Percentiles rank a stretch among this genome's conserved stretches.
Evolutionary conservation across 306 rosid genomes (phyloP).

Genomic region (Quercus variabilis): DNA sequence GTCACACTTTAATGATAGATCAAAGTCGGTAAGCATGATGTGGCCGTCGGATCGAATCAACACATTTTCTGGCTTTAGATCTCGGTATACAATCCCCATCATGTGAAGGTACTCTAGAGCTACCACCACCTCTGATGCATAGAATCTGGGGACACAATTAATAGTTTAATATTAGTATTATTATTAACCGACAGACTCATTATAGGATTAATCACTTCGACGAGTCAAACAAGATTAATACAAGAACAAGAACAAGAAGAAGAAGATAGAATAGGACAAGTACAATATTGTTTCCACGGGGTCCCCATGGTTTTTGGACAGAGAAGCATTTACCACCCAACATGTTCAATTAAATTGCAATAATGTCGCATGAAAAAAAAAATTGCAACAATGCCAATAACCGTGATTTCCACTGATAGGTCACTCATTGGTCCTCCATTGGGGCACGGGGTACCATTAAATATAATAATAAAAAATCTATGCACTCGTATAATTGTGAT

Average conservation of each 20-base stretch:
- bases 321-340: not conserved
- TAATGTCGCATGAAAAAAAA: no score
- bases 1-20: slow-evolving; percentile 53
- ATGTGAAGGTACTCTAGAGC: slow-evolving; percentile 88
- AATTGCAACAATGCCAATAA: no score
- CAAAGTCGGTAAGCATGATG: slow-evolving; percentile 74
- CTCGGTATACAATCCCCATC: slow-evolving; percentile 90
- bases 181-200: not conserved
- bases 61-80: slow-evolving; percentile 78
- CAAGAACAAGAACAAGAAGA: not conserved
- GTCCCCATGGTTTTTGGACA: not conserved
- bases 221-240: not conserved
- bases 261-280: not conserved
- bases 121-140: slow-evolving; percentile 72
- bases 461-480: no score
- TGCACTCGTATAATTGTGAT: not conserved
- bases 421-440: no score
- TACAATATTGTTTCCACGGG: not conserved
- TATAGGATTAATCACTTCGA: not conserved
- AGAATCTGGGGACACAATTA: slow-evolving; percentile 46
- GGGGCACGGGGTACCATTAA: no score
- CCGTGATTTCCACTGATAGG: no score
- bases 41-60: slow-evolving; percentile 78
- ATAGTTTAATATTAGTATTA: not conserved
- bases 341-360: not conserved